Evolutionary conservation across 148 eudicot species (phyloP).

Genomic region (Heliamphora exappendiculata): DNA sequence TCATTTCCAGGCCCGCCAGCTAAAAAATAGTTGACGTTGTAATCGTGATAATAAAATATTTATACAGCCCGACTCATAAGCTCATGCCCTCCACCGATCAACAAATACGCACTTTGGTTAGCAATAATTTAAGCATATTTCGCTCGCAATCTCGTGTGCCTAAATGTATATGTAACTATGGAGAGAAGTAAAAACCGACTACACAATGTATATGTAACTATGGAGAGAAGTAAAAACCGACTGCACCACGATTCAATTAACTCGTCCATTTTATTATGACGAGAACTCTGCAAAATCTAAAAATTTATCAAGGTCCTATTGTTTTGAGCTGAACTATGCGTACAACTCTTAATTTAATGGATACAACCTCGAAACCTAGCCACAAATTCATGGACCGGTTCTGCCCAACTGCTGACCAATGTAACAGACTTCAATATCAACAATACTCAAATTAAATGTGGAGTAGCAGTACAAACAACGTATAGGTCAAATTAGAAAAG

Average conservation of each 20-base stretch:
- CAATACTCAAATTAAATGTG: neutral
- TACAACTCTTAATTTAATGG: neutral
- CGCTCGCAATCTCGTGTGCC: no score
- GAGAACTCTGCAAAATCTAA: neutral
- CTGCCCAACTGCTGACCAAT: neutral
- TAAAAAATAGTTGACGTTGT: no score
- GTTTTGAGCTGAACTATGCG: neutral
- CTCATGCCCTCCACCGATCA: no score
- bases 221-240: neutral
- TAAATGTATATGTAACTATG: no score
- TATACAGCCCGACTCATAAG: no score
- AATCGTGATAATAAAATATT: no score
- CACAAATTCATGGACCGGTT: neutral
- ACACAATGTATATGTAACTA: no score
- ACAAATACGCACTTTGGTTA: no score
- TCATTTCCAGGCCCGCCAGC: no score
- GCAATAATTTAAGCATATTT: no score
- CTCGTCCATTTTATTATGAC: neutral
- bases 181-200: no score
- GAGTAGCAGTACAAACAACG: conserved; percentile 7
- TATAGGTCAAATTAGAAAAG: neutral
- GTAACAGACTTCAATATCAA: neutral
- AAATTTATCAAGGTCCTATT: neutral
- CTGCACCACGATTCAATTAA: neutral
- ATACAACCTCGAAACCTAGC: neutral